Evolutionary conservation across 495 filamentous ascomycete genomes (phyloP), one percentile per base, ranked within the genome.

Genomic region (Neurospora discreta): DNA sequence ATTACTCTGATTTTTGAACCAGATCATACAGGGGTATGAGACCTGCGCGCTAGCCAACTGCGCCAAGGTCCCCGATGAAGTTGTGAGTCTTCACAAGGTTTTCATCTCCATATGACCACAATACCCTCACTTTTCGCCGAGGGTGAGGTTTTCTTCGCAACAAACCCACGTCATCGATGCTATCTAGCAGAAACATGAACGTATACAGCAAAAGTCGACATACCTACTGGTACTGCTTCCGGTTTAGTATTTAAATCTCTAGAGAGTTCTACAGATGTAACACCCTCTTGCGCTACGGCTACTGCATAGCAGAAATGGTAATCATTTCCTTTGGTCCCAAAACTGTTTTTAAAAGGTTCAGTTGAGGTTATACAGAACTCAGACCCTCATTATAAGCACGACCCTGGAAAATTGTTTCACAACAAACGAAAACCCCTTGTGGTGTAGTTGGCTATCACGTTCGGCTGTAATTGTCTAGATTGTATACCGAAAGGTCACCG

Each of bases 21-120:
- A 74, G 71, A 74, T 74, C 73, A 74, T 72, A 39, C 67, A 16
- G 23, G 52, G 11, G 13, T 74, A 74, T 74, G 73, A 74, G 73
- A 74, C 73, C 71, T 69, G 70, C 73, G 73, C 73, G 69, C 73
- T 74, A 74, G 52, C 71, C 73, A 72, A 70, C 73, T 74, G 73
- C 69, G 73, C 73, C 73, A 74, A 72, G 33, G 46, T 72, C 39
- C 67, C 73, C 33, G 16, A 3, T 9, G 33, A 15, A 6, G 15
- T 65, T 65, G 52, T 30, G 52, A 33, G 6, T 30, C 26, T 30
- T 26, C 23, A 15, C 1, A 9, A 6, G 13, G 26, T 33, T 16
- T 16, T 30, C 3, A 1, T 16, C 1, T 0, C 33, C 30, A 60
- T 23, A 4, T 3, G 13, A 5, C 10, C n/a, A 26, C 7, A 9